Evolutionary conservation across 164 flowering plant species (phyloP).

Genomic region (Vitis cinerea): DNA sequence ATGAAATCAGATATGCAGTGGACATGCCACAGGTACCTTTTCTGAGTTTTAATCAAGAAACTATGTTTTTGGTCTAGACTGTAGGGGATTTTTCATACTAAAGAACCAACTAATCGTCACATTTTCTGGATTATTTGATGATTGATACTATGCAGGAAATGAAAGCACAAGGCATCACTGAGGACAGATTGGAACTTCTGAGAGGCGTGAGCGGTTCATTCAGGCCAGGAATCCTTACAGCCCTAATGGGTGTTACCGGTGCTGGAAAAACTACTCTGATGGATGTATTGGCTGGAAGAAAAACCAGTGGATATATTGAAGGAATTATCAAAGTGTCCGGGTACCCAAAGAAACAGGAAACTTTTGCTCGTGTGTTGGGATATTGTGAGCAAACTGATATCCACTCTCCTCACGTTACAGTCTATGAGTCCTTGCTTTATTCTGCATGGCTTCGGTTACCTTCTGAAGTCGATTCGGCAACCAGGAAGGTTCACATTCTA

Average conservation of each 20-base stretch:
- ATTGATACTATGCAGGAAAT: conserved; percentile 45
- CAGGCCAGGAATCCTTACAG: conserved; percentile 50
- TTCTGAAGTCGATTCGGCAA: conserved; percentile 26
- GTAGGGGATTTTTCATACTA: neutral
- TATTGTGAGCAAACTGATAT: conserved; percentile 40
- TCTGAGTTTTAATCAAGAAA: too few species aligned
- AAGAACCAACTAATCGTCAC: neutral
- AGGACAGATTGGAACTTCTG: conserved; percentile 35
- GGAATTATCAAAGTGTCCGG: conserved; percentile 35
- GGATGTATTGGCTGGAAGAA: conserved; percentile 30
- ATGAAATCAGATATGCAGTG: conserved; percentile 39
- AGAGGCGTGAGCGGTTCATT: conserved; percentile 44
- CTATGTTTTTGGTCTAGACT: neutral
- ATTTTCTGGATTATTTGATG: neutral
- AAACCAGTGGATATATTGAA: conserved; percentile 36
- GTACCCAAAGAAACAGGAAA: conserved; percentile 42
- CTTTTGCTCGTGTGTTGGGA: conserved; percentile 40
- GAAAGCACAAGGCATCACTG: conserved; percentile 41
- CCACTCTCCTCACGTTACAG: conserved; percentile 42
- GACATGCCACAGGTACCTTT: conserved; percentile 47
- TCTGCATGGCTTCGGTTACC: conserved; percentile 44
- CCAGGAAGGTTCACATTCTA: conserved; percentile 21
- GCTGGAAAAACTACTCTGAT: conserved; percentile 51
- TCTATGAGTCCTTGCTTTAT: conserved; percentile 35
- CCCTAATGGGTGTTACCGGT: conserved; percentile 52